Evolutionary conservation across 257 asterid genomes (phyloP).

Genomic region (Gardenia jasminoides): DNA sequence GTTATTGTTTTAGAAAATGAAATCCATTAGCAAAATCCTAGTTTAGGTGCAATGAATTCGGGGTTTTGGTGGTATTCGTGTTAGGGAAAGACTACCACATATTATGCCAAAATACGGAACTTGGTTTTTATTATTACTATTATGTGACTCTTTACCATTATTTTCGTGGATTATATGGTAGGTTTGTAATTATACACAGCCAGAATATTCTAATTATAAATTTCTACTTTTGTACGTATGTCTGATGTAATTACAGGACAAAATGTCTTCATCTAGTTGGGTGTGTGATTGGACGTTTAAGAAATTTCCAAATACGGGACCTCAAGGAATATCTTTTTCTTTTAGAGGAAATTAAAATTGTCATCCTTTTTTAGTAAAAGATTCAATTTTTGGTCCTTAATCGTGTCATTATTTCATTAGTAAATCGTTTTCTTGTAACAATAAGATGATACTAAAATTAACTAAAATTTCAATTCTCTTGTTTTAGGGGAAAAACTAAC

Average conservation of each 20-base stretch:
- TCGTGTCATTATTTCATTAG: not conserved
- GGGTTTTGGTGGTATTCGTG: too few species aligned
- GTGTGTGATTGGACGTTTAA: not conserved
- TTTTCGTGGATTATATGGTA: constrained; percentile 19
- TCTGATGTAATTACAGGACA: not conserved
- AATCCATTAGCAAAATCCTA: constrained; percentile 3
- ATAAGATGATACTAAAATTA: not conserved
- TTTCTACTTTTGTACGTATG: not conserved
- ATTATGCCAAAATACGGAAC: constrained; percentile 3
- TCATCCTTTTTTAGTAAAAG: too few species aligned
- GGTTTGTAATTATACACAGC: not conserved
- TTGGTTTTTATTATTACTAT: not conserved
- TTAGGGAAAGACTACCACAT: not conserved
- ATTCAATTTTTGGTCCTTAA: not conserved
- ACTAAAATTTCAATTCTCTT: not conserved
- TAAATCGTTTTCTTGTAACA: not conserved
- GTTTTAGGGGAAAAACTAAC: not conserved
- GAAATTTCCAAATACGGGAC: too few species aligned
- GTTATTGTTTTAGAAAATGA: constrained; percentile 11
- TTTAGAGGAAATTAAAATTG: not conserved
- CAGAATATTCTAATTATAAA: not conserved
- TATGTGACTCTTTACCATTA: not conserved
- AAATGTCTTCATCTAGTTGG: not conserved
- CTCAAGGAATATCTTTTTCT: not conserved
- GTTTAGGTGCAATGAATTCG: constrained; percentile 9